Conservation (phyloP, 345 rosid species). For the Populus nigra region DNA sequence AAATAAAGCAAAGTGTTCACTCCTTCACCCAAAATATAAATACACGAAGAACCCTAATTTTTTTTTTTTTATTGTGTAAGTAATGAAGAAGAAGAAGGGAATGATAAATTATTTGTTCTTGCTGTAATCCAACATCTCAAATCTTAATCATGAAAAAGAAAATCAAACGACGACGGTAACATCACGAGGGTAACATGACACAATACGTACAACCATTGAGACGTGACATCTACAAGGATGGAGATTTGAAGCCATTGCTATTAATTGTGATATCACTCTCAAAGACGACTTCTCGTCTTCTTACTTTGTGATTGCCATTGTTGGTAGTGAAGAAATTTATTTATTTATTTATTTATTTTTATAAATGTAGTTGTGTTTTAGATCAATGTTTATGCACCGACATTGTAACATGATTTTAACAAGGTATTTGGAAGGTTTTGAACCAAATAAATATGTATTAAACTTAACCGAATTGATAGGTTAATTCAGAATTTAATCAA, state of each 20-base stretch:
- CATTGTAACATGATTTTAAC: no score
- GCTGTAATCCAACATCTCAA: neutral
- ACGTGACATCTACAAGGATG: neutral
- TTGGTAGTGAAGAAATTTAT: no score
- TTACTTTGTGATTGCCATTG: no score
- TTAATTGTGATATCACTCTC: neutral
- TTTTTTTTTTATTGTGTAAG: neutral
- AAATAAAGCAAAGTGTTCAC: neutral
- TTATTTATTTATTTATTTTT: no score
- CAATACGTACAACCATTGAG: neutral
- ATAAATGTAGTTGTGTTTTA: no score
- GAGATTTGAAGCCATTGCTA: neutral
- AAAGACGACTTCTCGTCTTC: no score
- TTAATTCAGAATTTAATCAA: no score
- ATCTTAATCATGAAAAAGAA: neutral
- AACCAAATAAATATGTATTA: no score
- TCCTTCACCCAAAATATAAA: neutral
- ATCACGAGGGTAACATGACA: neutral
- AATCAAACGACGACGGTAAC: neutral
- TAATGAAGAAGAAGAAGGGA: neutral
- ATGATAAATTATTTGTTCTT: neutral
- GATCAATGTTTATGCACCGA: no score
- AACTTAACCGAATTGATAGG: no score
- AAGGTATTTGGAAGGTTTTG: no score
- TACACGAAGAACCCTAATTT: neutral